Base-by-base conservation (phyloP, 495 filamentous ascomycete genomes). In the Massariosphaeria phaeospora region DNA sequence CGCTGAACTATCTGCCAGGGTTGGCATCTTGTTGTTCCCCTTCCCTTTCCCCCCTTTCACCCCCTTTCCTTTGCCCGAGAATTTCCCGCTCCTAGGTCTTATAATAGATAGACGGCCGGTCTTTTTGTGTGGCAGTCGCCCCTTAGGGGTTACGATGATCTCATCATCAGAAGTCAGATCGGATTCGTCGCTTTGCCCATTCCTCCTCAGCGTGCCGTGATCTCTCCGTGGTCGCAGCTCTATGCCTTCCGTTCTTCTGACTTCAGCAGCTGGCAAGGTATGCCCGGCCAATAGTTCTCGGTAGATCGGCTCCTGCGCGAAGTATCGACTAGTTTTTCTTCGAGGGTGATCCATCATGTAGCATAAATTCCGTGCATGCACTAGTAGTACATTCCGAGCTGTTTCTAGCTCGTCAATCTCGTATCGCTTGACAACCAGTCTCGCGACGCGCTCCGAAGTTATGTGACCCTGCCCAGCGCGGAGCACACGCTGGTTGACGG, bases 11-110 rank as follows among this genome's bases (percentile, higher is more conserved):
- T 38, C 46, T 6, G 41, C 29, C 2, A 27, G 26, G 18, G 49
- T 46, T 46, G 51, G 2, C 46, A 7, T 27, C 45, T 34, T 21
- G 10, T n/a, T 42, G 20, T 59, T 50, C 18, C 24, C 25, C 30
- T 52, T 59, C 12, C 48, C 56, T 38, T 64, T 36, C 50, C 50
- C 36, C 15, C 56, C 21, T 30, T 54, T 58, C 13, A 48, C 35
- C 17, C 50, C 34, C 68, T 63, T 77, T 59, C 60, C 76, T 72
- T 70, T 80, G 66, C 68, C 76, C 67, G 62, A 74, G 67, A 30
- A 72, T 70, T 59, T 76, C 61, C 67, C 70, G 29, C 68, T 66
- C 40, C 73, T 79, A 2, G 79, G 79, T 27, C 76, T 73, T 2
- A 81, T 64, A 1, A 79, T 73, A 4, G 79, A 82, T 1, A 56